Base-by-base conservation (phyloP, 495 filamentous ascomycete species). In the Neurospora terricola region DNA sequence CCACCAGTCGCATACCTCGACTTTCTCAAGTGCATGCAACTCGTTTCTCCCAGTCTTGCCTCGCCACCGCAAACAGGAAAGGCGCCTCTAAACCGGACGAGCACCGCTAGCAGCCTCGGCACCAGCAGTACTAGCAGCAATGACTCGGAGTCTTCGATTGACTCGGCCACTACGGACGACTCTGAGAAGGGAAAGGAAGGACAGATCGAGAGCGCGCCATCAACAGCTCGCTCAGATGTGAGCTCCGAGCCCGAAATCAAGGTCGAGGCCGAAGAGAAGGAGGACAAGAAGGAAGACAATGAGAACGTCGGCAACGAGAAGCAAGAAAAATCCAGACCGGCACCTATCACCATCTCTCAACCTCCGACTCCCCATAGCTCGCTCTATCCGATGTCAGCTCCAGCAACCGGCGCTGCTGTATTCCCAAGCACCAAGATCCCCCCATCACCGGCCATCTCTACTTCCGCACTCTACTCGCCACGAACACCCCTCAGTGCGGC, bases 1-100 rank as follows among this genome's bases (percentile, higher is more conserved):
- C 94, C 95, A 37, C 95, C 95, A 3, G 84, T 87, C 5, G 94
- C 95, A 71, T 98, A 98, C 78, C 91, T 93, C 54, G 93, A 98
- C 76, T 98, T 98, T 79, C 89, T 98, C 71, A 93, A 93, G 77
- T 78, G 81, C 73, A 85, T 87, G 83, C 89, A 90, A 8, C 83
- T 94, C 23, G 76, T 80, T 45, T 93, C 92, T 12, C 92, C 92
- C 3, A 73, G 76, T 62, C 74, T 81, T 27, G 85, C 90, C 34
- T 83, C 91, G 27, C 77, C 83, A 45, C 79, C 81, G 5, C 76
- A 78, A 18, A 86, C 84, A 69, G 83, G 85, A 36, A 78, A 79
- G 75, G 73, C 78, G 7, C 59, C 71, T n/a, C 69, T 82, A 11
- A 78, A 80, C 75, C 75, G 80, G 75, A 81, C 81, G 76, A 82